A percentile compares a stretch with the other conserved stretches of the same genome.
These are phyloP conservation scores for Sclerotinia minor DNA, from an alignment of 2,329 filamentous ascomycete genomes.

Conservation along the genomic window DNA sequence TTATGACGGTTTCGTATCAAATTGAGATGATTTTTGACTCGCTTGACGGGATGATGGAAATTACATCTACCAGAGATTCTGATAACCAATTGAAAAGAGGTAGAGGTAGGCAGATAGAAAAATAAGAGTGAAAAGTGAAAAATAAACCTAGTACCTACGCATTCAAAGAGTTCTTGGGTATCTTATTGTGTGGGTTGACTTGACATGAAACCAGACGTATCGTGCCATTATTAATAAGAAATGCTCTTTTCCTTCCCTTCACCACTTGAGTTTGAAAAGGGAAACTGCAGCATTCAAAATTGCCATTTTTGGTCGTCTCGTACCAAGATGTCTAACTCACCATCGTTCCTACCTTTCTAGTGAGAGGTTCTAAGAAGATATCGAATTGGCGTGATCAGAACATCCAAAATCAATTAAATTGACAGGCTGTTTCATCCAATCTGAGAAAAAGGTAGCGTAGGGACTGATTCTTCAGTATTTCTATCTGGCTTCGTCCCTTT, in stretches of 20 bases:
- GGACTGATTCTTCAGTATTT: not conserved
- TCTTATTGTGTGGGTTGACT: not conserved
- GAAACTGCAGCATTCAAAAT: not conserved
- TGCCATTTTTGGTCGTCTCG: not conserved
- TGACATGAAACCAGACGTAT: not conserved
- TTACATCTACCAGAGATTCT: not conserved
- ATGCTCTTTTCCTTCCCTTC: too few relatives aligned
- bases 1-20: not conserved
- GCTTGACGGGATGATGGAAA: not conserved
- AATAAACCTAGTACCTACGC: not conserved
- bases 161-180: not conserved
- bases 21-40: not conserved
- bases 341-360: constrained; percentile 6
- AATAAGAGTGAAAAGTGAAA: not conserved
- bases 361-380: not conserved
- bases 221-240: too few relatives aligned
- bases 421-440: not conserved
- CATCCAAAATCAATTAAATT: not conserved
- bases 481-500: not conserved
- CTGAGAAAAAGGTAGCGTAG: not conserved
- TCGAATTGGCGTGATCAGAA: not conserved
- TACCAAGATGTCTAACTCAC: not conserved
- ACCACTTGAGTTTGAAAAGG: not conserved
- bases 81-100: not conserved
- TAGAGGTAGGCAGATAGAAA: not conserved